These are phyloP conservation scores for Huntiella omanensis DNA, from an alignment of 2,329 filamentous ascomycete species.

Conservation along the genomic window DNA sequence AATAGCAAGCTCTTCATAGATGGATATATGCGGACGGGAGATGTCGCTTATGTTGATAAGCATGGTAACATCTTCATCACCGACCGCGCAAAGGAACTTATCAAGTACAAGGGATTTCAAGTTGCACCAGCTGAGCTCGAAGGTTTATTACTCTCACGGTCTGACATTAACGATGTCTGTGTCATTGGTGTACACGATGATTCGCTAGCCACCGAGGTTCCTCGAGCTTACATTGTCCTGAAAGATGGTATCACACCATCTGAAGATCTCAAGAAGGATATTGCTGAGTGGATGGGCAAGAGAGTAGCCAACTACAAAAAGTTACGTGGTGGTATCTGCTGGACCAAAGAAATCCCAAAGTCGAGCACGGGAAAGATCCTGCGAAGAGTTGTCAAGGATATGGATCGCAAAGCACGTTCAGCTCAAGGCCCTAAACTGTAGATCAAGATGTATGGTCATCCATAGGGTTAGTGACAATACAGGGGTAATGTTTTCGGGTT, in stretches of 20 bases:
- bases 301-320: constrained; percentile 48
- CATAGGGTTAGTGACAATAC: background rate
- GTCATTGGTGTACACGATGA: constrained; percentile 43
- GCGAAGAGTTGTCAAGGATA: constrained; percentile 29
- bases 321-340: constrained; percentile 50
- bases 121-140: constrained; percentile 51
- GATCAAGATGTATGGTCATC: no score
- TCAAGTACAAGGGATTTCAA: constrained; percentile 45
- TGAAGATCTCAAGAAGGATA: constrained; percentile 19
- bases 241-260: constrained; percentile 20
- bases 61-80: constrained; percentile 79
- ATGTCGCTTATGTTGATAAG: constrained; percentile 61
- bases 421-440: no score
- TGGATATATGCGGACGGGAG: constrained; percentile 80
- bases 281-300: constrained; percentile 25
- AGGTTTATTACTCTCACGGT: constrained; percentile 24
- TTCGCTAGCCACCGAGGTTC: constrained; percentile 46
- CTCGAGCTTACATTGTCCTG: constrained; percentile 27
- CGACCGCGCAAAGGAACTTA: constrained; percentile 57
- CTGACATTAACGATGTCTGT: constrained; percentile 37
- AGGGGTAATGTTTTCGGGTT: constrained; percentile 21
- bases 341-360: constrained; percentile 51
- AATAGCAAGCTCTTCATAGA: constrained; percentile 51
- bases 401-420: constrained; percentile 15
- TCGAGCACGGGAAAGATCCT: constrained; percentile 37